These are phyloP conservation scores for Bryoerythrophyllum caledonicum DNA, from an alignment of 225 moss, liverwort and hornwort species.

Conservation along the genomic window DNA sequence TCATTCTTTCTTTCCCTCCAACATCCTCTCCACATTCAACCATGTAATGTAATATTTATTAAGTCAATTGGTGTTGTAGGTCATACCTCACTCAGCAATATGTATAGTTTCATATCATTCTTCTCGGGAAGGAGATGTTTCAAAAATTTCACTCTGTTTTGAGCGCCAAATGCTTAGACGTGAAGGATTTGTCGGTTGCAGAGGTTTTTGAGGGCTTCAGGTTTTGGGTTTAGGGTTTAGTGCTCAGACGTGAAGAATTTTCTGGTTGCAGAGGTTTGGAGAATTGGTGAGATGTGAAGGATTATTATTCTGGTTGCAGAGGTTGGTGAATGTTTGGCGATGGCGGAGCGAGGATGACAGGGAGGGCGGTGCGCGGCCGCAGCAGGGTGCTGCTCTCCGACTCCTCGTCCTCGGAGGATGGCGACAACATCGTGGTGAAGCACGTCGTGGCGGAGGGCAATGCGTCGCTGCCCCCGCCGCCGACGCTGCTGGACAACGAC, in stretches of 20 bases:
- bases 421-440: constrained; percentile 30
- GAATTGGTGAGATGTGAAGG: too few species aligned
- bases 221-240: too few species aligned
- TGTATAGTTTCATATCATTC: too few species aligned
- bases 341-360: constrained; percentile 32
- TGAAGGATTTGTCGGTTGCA: background rate
- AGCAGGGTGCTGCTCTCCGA: constrained; percentile 50
- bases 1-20: too few species aligned
- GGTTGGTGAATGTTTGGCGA: background rate
- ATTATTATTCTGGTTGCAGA: background rate
- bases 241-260: too few species aligned
- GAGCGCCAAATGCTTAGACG: constrained; percentile 16
- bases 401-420: constrained; percentile 38
- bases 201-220: too few species aligned
- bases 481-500: constrained; percentile 37
- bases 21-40: too few species aligned
- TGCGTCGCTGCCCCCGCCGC: constrained; percentile 24
- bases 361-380: constrained; percentile 38
- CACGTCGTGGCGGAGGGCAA: constrained; percentile 48
- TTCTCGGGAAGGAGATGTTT: background rate
- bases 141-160: background rate
- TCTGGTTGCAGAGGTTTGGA: background rate
- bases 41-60: too few species aligned
- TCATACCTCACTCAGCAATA: too few species aligned
- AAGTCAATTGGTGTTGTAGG: too few species aligned